A percentile compares a stretch with the other conserved stretches of the same genome.
phyloP scores from a whole-genome alignment of 2,329 filamentous ascomycete genomes.

The Pseudocercospora macadamiae region DNA sequence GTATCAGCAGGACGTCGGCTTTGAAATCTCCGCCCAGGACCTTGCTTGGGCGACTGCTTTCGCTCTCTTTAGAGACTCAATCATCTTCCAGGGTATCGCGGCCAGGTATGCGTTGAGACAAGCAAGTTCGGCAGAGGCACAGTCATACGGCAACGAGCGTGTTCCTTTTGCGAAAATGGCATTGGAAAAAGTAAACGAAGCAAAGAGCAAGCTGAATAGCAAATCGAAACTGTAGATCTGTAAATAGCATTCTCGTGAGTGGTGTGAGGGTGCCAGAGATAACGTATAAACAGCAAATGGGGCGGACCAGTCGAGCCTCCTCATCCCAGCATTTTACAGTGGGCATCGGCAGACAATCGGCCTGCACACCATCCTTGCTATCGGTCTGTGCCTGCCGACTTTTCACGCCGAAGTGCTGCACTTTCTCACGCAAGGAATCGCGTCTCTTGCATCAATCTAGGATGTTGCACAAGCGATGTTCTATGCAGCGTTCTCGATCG shows the following conservation, averaged over 20 bases:
- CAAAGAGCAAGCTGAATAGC: constrained; percentile 38
- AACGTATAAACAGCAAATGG: neutral
- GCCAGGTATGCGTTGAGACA: constrained; percentile 81
- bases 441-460: neutral
- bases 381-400: constrained; percentile 3
- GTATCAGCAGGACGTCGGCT: constrained; percentile 72
- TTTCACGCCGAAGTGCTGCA: neutral
- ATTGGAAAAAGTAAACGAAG: constrained; percentile 68
- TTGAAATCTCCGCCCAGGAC: constrained; percentile 63
- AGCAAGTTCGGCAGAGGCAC: constrained; percentile 83
- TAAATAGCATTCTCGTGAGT: constrained; percentile 11
- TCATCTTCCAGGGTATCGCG: constrained; percentile 85
- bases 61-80: constrained; percentile 60
- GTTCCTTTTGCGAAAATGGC: constrained; percentile 74
- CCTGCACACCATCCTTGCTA: neutral
- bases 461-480: neutral
- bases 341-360: constrained; percentile 1
- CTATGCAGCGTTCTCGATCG: constrained; percentile 9
- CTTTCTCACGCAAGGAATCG: neutral
- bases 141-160: constrained; percentile 69
- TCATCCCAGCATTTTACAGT: constrained; percentile 8
- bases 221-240: constrained; percentile 27
- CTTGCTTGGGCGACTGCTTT: constrained; percentile 67
- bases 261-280: neutral
- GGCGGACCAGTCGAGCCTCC: constrained; percentile 2